These are phyloP conservation scores for Geosmithia morbida DNA, from an alignment of 2,329 filamentous ascomycete genomes.

Conservation along the genomic window DNA sequence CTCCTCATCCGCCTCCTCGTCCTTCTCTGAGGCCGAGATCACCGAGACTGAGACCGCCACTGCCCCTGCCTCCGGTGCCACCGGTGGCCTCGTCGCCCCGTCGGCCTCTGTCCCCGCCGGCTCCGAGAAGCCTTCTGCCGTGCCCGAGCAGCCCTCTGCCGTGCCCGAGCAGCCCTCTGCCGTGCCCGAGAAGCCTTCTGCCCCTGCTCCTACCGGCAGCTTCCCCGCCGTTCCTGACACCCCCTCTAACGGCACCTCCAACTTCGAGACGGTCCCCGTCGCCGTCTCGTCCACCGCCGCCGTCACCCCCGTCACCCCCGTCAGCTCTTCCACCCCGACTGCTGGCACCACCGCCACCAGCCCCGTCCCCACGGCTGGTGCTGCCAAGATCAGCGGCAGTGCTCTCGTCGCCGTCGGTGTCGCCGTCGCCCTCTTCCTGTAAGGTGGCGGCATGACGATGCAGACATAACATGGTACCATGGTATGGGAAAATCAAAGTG, in stretches of 20 bases:
- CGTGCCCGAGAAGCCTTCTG: background rate
- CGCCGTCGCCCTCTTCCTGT: constrained; percentile 8
- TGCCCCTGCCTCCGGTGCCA: background rate
- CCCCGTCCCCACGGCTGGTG: constrained; percentile 5
- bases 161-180: constrained; percentile 1
- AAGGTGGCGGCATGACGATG: constrained; percentile 1
- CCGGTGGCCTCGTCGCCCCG: background rate
- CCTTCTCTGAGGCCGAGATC: background rate
- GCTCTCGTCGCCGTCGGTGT: constrained; percentile 7
- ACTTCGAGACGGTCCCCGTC: constrained; percentile 3
- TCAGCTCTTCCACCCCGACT: constrained; percentile 2
- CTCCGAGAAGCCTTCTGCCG: too few species aligned
- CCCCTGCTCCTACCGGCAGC: background rate
- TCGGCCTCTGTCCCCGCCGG: background rate
- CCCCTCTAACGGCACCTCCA: background rate
- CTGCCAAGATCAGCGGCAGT: constrained; percentile 7
- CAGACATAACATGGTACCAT: background rate
- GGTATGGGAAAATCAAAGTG: background rate
- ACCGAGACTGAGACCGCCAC: background rate
- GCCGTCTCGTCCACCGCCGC: background rate
- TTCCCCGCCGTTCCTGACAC: background rate
- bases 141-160: constrained; percentile 1
- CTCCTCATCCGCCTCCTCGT: too few species aligned
- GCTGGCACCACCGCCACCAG: constrained; percentile 4
- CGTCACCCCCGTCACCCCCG: constrained; percentile 1